Conservation (phyloP, 495 filamentous ascomycete species). For the Trichodelitschia bisporula region DNA sequence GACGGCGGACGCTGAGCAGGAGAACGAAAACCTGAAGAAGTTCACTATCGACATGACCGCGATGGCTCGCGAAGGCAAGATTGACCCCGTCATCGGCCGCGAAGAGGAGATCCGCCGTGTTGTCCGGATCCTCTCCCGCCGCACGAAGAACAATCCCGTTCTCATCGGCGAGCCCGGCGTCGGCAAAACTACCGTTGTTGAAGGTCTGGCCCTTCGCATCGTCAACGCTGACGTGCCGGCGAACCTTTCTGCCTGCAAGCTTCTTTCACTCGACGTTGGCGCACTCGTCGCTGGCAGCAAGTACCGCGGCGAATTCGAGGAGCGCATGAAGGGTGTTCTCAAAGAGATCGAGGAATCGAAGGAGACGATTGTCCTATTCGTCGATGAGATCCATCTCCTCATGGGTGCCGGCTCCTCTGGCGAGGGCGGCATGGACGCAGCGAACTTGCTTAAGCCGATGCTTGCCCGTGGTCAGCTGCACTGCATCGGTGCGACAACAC, state of each 20-base stretch:
- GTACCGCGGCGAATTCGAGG: constrained; percentile 93
- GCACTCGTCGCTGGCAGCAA: constrained; percentile 91
- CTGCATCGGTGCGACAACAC: constrained; percentile 90
- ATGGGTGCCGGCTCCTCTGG: constrained; percentile 90
- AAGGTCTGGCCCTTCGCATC: constrained; percentile 86
- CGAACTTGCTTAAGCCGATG: constrained; percentile 94
- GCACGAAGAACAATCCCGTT: constrained; percentile 97
- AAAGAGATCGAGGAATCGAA: constrained; percentile 95
- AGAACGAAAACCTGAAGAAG: constrained; percentile 85
- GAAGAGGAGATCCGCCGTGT: constrained; percentile 94
- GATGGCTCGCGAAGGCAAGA: constrained; percentile 84
- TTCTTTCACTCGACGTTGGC: constrained; percentile 86
- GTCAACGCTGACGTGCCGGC: constrained; percentile 91
- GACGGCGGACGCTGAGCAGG: constrained; percentile 72
- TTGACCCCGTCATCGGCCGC: constrained; percentile 91
- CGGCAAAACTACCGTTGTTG: constrained; percentile 93
- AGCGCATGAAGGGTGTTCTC: constrained; percentile 93
- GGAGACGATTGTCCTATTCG: constrained; percentile 90
- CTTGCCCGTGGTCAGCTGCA: constrained; percentile 86
- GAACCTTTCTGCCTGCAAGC: constrained; percentile 78
- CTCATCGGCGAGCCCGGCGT: constrained; percentile 93
- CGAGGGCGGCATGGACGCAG: constrained; percentile 96
- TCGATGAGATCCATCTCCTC: constrained; percentile 93
- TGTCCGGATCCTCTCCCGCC: constrained; percentile 71
- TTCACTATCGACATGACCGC: constrained; percentile 96